A percentile compares a stretch with the other conserved stretches of the same genome.
These are phyloP conservation scores for Forsythia viridissima DNA, from an alignment of 257 asterid genomes.

Conservation along the genomic window DNA sequence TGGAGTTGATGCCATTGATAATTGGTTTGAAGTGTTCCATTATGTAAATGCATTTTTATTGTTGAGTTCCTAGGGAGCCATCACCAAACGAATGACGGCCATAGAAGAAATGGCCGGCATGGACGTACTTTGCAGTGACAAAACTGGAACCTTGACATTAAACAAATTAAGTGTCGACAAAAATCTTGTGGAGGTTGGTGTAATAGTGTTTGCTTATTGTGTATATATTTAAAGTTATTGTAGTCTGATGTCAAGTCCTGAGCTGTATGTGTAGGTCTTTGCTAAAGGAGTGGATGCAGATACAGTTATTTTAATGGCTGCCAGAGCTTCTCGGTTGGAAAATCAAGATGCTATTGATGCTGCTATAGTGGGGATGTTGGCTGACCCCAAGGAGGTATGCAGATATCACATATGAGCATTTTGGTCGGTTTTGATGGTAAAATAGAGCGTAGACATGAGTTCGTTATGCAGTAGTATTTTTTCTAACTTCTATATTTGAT, in stretches of 20 bases:
- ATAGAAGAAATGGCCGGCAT: conserved; percentile 55
- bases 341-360: conserved; percentile 50
- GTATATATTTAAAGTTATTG: not conserved
- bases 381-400: conserved; percentile 45
- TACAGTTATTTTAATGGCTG: conserved; percentile 37
- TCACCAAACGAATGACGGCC: conserved; percentile 50
- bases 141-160: conserved; percentile 45
- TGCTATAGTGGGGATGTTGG: conserved; percentile 43
- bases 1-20: not conserved
- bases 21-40: not conserved
- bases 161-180: conserved; percentile 45
- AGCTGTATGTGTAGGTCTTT: conserved; percentile 24
- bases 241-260: not conserved
- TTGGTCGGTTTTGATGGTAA: not conserved
- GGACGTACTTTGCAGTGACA: conserved; percentile 53
- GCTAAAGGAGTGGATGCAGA: conserved; percentile 38
- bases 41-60: not conserved
- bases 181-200: conserved; percentile 35
- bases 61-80: conserved; percentile 35
- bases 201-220: not conserved
- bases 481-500: not conserved
- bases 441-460: not conserved
- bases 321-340: conserved; percentile 47
- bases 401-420: not conserved
- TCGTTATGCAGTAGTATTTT: not conserved